Evolutionary conservation across 1,284 basidiomycete species (phyloP), one percentile per base, ranked within the genome.

Genomic region (Cutaneotrichosporon sp.): DNA sequence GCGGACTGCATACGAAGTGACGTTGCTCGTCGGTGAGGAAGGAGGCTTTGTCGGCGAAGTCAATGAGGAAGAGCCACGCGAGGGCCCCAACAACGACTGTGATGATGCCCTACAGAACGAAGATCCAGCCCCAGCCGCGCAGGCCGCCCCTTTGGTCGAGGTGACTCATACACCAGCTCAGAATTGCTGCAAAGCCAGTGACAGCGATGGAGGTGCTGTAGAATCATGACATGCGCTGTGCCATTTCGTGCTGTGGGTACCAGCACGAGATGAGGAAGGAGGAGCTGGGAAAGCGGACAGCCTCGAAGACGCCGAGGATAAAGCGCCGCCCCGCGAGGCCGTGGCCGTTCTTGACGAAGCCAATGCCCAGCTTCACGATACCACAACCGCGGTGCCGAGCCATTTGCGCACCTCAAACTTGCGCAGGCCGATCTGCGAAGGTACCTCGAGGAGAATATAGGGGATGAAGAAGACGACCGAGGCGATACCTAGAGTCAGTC

Each of bases 181-280:
- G 31, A 8, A 36, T 22, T 2, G 27, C 24, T 27, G 52, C 24
- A 8, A 61, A 61, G 16, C 52, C 43, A 18, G 51, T 59, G 16
- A 50, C 52, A 7, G 31, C 38, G 9, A 31, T 54, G 0, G 59
- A 56, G 42, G 43, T n/a, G 22, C 77, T 69, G 72, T 82, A 82
- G 72, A 82, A 82, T 34, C 69, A 65, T 2, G 77, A 72, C 65
- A 61, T 55, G 43, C 69, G 66, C 27, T 36, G 67, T 51, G 81
- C 79, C 53, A 79, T 78, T 66, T 81, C 77, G 56, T 73, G 72
- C 16, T 81, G 77, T 2, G 79, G 78, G 70, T 82, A 83, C 81
- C 62, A 82, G 27, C 71, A 75, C 11, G 78, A 75, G 60, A 82
- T 77, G 22, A 83, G 71, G 70, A 73, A 80, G 6, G 79, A 74